Evolutionary conservation across 139 green algal species (phyloP).

Genomic region (Pseudopediastrum boryanum): DNA sequence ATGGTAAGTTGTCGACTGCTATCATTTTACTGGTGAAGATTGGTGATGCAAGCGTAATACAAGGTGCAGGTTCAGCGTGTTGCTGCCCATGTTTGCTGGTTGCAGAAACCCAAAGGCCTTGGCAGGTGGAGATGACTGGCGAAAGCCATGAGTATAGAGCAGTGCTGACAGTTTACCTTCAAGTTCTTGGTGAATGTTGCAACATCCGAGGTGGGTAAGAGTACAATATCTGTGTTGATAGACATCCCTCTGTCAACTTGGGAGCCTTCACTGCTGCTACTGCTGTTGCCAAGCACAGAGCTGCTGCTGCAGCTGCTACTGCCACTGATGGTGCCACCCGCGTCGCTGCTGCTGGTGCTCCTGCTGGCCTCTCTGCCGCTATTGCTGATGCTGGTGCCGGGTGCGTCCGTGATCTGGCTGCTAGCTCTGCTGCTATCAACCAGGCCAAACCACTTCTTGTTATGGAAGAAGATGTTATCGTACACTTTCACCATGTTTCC

Average conservation of each 20-base stretch:
- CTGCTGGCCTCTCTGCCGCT: neutral
- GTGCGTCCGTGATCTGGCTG: slow-evolving; percentile 36
- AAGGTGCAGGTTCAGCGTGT: no score
- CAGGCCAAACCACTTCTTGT: slow-evolving; percentile 44
- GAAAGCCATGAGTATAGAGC: neutral
- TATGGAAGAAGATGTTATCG: slow-evolving; percentile 55
- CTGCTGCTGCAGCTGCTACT: neutral
- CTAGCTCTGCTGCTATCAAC: neutral
- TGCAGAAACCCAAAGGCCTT: no score
- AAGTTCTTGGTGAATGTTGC: no score
- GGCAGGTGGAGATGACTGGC: neutral
- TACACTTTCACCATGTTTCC: slow-evolving; percentile 38
- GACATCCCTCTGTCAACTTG: neutral
- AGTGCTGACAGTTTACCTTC: slow-evolving; percentile 17
- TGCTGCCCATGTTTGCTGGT: no score
- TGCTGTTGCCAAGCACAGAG: neutral
- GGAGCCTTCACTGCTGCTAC: neutral
- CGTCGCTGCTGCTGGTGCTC: neutral
- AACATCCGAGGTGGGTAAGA: no score
- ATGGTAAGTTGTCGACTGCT: no score
- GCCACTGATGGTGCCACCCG: neutral
- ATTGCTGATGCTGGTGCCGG: neutral
- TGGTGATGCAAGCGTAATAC: no score
- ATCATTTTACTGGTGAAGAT: no score
- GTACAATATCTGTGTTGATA: no score